These are phyloP conservation scores for Bacidia gigantensis DNA, from an alignment of 495 filamentous ascomycete genomes.

Conservation along the genomic window DNA sequence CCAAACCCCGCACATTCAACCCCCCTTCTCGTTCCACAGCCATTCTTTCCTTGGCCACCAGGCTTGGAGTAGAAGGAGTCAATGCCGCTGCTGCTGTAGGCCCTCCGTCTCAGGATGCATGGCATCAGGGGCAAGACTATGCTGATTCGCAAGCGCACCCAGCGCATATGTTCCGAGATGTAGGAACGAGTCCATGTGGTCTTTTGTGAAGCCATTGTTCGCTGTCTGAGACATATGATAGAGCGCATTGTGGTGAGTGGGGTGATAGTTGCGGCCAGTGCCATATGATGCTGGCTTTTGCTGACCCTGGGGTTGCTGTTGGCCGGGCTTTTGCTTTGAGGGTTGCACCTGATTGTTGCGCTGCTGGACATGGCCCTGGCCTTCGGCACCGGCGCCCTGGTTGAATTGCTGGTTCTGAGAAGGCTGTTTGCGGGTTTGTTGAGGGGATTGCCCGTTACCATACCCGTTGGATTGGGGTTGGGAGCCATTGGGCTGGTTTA, in stretches of 20 bases:
- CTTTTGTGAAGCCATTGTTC: conserved; percentile 6
- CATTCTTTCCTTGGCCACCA: too few relatives aligned
- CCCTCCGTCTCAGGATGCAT: background rate
- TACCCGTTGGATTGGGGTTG: background rate
- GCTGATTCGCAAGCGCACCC: conserved; percentile 11
- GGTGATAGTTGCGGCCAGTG: background rate
- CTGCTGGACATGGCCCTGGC: background rate
- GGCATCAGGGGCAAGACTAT: conserved; percentile 7
- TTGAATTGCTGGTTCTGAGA: background rate
- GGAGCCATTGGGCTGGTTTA: conserved; percentile 5
- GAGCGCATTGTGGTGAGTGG: conserved; percentile 10
- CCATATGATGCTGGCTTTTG: background rate
- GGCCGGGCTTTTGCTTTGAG: background rate
- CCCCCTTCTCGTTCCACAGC: background rate
- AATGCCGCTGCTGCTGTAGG: too few relatives aligned
- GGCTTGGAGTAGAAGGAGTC: too few relatives aligned
- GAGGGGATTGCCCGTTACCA: background rate
- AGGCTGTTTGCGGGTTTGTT: background rate
- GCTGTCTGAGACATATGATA: conserved; percentile 1
- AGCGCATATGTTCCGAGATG: conserved; percentile 11
- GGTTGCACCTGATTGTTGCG: background rate
- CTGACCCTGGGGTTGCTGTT: background rate
- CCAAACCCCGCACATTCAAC: background rate
- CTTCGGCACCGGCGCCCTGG: background rate
- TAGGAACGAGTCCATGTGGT: conserved; percentile 13